Evolutionary conservation across 331 rosid species (phyloP).

Genomic region (Quercus lobata): DNA sequence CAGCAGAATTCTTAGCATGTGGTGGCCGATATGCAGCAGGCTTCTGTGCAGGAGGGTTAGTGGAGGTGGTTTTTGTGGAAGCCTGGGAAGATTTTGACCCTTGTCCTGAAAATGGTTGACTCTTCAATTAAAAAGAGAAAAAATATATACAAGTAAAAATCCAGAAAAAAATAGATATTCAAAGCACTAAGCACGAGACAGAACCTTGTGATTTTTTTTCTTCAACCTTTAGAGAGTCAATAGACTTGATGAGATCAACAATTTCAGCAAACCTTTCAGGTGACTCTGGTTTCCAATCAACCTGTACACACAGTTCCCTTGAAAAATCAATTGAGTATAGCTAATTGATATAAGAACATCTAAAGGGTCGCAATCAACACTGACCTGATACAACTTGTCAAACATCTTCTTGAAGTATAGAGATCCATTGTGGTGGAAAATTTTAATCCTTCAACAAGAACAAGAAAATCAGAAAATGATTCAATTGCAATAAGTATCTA

Average conservation of each 20-base stretch:
- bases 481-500: not conserved
- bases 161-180: not conserved
- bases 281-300: constrained; percentile 89
- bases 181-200: not conserved
- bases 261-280: constrained; percentile 66
- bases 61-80: constrained; percentile 34
- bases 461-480: not conserved
- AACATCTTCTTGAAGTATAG: constrained; percentile 86
- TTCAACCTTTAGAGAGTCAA: constrained; percentile 51
- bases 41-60: constrained; percentile 56
- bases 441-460: constrained; percentile 57
- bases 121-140: constrained; percentile 11
- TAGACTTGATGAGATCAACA: constrained; percentile 53
- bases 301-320: constrained; percentile 46
- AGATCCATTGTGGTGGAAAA: constrained; percentile 77
- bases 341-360: not conserved
- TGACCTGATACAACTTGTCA: constrained; percentile 88
- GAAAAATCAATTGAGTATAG: constrained; percentile 11
- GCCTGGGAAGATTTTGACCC: constrained; percentile 46
- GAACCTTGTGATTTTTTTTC: constrained; percentile 69
- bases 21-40: constrained; percentile 98
- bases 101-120: constrained; percentile 45
- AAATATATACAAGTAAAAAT: not conserved
- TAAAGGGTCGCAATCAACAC: constrained; percentile 23
- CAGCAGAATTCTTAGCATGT: constrained; percentile 78